Evolutionary conservation across 345 rosid species (phyloP).

Genomic region (Eucalyptus caleyi): DNA sequence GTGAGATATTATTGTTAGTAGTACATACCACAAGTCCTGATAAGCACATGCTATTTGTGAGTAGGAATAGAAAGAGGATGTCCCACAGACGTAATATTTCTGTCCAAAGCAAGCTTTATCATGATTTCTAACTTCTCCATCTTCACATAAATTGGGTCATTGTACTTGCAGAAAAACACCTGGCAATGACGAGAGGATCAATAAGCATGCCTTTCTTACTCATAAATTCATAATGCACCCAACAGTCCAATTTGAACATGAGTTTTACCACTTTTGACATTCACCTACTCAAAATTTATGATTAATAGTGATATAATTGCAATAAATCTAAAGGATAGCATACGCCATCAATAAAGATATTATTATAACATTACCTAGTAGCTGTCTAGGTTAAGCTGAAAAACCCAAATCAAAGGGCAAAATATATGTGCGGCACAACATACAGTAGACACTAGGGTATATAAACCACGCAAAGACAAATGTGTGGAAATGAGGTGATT

Average conservation of each 20-base stretch:
- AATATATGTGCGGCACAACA: neutral
- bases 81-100: too few species aligned
- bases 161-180: too few species aligned
- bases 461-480: neutral
- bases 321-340: neutral
- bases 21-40: too few species aligned
- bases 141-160: too few species aligned
- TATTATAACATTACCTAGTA: neutral
- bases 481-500: conserved; percentile 86
- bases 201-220: too few species aligned
- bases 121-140: too few species aligned
- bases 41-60: too few species aligned
- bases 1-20: too few species aligned
- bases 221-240: too few species aligned
- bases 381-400: neutral
- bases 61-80: too few species aligned
- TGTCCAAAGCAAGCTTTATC: too few species aligned
- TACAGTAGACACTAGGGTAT: neutral
- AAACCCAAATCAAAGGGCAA: neutral
- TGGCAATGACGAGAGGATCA: too few species aligned
- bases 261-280: neutral
- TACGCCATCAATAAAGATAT: neutral
- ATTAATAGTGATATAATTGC: neutral
- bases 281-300: neutral
- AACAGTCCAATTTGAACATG: neutral